A percentile compares a stretch with the other conserved stretches of the same genome.
Conservation (phyloP, 352 stramenopile species). For the Pythium monospermum region DNA sequence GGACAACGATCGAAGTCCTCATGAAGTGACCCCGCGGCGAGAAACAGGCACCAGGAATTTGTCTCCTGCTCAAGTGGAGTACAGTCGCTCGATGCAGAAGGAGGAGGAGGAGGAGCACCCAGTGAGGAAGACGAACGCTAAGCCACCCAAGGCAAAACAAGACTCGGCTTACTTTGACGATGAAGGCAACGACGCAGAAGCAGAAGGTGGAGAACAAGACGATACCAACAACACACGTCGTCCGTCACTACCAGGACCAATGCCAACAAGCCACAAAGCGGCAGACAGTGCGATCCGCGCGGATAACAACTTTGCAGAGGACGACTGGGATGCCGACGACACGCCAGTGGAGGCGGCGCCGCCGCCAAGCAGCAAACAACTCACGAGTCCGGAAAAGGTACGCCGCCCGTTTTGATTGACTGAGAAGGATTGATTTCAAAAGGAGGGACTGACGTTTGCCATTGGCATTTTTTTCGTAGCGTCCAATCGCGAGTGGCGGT, state of each 20-base stretch:
- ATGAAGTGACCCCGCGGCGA: slow-evolving; percentile 36
- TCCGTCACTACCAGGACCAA: slow-evolving; percentile 3
- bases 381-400: slow-evolving; percentile 31
- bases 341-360: slow-evolving; percentile 3
- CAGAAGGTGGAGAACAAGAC: slow-evolving; percentile 19
- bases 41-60: neutral
- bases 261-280: neutral
- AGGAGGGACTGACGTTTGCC: too few species aligned
- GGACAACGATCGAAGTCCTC: slow-evolving; percentile 27
- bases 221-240: slow-evolving; percentile 18
- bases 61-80: too few species aligned
- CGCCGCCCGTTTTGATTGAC: neutral
- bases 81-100: too few species aligned
- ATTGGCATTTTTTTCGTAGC: neutral
- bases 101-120: too few species aligned
- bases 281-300: slow-evolving; percentile 13
- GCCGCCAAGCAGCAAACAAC: slow-evolving; percentile 5
- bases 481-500: slow-evolving; percentile 19
- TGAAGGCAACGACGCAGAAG: slow-evolving; percentile 45
- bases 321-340: slow-evolving; percentile 70
- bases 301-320: slow-evolving; percentile 78
- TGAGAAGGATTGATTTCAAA: neutral
- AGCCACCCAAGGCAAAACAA: slow-evolving; percentile 14
- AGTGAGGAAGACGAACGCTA: too few species aligned
- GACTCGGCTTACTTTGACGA: slow-evolving; percentile 59